Evolutionary conservation across 495 filamentous ascomycete genomes (phyloP).

Genomic region (Xylaria scruposa): DNA sequence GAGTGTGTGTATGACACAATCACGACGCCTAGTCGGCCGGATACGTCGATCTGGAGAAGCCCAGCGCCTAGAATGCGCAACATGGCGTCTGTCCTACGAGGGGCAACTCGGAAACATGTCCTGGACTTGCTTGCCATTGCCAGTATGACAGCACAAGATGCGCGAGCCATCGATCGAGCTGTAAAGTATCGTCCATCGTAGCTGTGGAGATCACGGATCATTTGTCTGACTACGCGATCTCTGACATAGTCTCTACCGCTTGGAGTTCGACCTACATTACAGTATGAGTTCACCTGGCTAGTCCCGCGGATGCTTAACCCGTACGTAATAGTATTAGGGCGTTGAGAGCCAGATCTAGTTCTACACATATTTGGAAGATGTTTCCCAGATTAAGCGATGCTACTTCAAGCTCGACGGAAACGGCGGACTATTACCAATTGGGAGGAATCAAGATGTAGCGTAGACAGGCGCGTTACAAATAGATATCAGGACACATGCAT

Average conservation of each 20-base stretch:
- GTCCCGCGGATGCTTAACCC: neutral
- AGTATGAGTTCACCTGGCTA: neutral
- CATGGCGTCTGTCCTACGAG: conserved; percentile 30
- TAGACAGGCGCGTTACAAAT: conserved; percentile 12
- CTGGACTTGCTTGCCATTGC: conserved; percentile 34
- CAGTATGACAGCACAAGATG: conserved; percentile 31
- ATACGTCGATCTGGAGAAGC: conserved; percentile 45
- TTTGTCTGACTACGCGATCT: conserved; percentile 22
- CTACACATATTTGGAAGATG: conserved; percentile 21
- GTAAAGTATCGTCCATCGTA: conserved; percentile 23
- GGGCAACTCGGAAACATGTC: conserved; percentile 38
- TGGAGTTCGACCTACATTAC: neutral
- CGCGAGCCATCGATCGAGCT: conserved; percentile 18
- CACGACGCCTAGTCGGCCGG: conserved; percentile 39
- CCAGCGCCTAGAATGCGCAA: conserved; percentile 34
- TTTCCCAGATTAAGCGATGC: conserved; percentile 20
- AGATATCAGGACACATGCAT: conserved; percentile 23
- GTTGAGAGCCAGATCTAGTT: conserved; percentile 12
- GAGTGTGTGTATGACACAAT: conserved; percentile 39
- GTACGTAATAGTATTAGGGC: conserved; percentile 3
- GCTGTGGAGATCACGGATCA: conserved; percentile 26
- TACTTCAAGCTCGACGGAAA: conserved; percentile 6
- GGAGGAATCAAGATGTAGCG: conserved; percentile 18
- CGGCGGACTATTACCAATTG: conserved; percentile 15
- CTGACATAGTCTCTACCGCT: conserved; percentile 12